A percentile compares a stretch with the other conserved stretches of the same genome.
Conservation (phyloP, 257 asterid species). For the Knoxia roxburghii region DNA sequence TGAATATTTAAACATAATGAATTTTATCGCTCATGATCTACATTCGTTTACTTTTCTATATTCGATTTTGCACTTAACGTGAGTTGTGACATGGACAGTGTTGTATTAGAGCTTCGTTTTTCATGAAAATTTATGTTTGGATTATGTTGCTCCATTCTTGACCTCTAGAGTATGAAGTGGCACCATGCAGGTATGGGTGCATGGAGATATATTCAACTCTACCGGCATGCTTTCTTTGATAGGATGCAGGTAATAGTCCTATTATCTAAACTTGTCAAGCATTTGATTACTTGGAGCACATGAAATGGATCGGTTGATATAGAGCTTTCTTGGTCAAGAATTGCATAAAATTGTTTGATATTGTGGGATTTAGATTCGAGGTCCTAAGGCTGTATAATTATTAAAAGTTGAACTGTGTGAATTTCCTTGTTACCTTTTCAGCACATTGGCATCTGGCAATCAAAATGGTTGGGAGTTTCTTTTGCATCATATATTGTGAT, state of each 20-base stretch:
- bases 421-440: background rate
- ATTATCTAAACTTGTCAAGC: slow-evolving; percentile 1
- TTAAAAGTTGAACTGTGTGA: background rate
- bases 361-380: background rate
- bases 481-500: background rate
- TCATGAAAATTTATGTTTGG: background rate
- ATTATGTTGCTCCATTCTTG: background rate
- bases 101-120: background rate
- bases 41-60: no score
- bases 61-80: background rate
- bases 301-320: background rate
- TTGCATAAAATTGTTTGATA: background rate
- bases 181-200: slow-evolving; percentile 75
- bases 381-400: background rate
- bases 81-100: background rate
- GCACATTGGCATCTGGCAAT: background rate
- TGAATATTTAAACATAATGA: no score
- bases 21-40: no score
- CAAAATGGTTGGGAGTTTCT: background rate
- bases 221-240: slow-evolving; percentile 91
- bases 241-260: slow-evolving; percentile 77
- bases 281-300: background rate
- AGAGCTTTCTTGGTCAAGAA: background rate
- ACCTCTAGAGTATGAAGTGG: slow-evolving; percentile 23
- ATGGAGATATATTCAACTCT: slow-evolving; percentile 77